phyloP scores from a whole-genome alignment of 345 rosid genomes.

The Salix exigua region DNA sequence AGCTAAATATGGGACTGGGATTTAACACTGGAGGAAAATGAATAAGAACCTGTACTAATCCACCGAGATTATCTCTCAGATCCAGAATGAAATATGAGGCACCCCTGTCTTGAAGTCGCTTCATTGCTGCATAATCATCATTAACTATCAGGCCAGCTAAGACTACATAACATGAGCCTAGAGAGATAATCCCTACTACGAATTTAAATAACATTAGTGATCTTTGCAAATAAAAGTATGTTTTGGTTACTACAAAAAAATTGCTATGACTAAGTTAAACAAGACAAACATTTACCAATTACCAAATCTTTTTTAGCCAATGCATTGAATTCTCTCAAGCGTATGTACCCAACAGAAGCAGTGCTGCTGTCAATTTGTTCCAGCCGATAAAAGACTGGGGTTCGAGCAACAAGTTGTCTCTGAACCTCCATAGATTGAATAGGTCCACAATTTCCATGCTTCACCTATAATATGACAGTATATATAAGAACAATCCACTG shows the following conservation, averaged over 20 bases:
- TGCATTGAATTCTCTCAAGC: slow-evolving; percentile 89
- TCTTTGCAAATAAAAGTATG: background rate
- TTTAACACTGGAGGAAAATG: background rate
- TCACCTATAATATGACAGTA: slow-evolving; percentile 49
- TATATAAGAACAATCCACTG: background rate
- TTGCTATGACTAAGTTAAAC: background rate
- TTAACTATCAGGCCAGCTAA: background rate
- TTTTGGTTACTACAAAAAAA: background rate
- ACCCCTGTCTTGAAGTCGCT: slow-evolving; percentile 85
- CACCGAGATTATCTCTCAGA: slow-evolving; percentile 97
- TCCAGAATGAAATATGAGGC: slow-evolving; percentile 77
- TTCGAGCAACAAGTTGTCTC: slow-evolving; percentile 76
- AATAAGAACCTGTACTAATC: slow-evolving; percentile 71
- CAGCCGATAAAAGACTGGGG: slow-evolving; percentile 78
- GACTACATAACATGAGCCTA: background rate
- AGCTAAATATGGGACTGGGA: background rate
- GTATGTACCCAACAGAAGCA: slow-evolving; percentile 72
- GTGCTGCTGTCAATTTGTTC: slow-evolving; percentile 66
- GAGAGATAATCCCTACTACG: background rate
- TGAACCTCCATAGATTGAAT: slow-evolving; percentile 59
- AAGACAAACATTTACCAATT: slow-evolving; percentile 47
- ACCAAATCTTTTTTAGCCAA: slow-evolving; percentile 88
- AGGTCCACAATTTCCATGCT: slow-evolving; percentile 88
- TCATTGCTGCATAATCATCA: slow-evolving; percentile 57
- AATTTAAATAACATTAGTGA: background rate